phyloP scores from a whole-genome alignment of 768 basidiomycete genomes.

The Clathrus columnatus region DNA sequence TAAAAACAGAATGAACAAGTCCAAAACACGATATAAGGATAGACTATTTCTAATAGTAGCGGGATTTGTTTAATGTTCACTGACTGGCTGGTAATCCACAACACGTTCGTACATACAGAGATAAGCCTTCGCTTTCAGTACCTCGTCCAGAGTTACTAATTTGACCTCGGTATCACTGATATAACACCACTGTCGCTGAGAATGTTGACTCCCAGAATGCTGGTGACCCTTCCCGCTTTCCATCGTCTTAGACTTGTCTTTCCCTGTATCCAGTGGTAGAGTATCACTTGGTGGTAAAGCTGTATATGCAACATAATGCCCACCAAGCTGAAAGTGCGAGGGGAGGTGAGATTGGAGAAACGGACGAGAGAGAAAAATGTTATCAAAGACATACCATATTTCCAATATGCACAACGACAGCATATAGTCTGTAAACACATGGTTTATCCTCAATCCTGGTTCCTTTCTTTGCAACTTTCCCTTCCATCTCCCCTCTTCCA shows the following conservation, averaged over 20 bases:
- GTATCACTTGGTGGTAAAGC: constrained; percentile 44
- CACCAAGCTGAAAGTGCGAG: constrained; percentile 50
- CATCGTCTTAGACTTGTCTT: background rate
- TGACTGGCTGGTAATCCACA: no score
- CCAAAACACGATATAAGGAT: no score
- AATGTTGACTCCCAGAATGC: background rate
- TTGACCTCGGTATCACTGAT: constrained; percentile 87
- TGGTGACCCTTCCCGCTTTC: background rate
- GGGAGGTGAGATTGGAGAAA: constrained; percentile 1
- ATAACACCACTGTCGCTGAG: constrained; percentile 71
- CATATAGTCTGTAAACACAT: constrained; percentile 65
- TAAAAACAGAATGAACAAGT: no score
- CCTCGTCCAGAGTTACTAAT: constrained; percentile 75
- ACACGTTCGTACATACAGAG: constrained; percentile 87
- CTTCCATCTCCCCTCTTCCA: constrained; percentile 21
- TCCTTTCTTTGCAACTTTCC: constrained; percentile 12
- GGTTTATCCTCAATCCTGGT: constrained; percentile 20
- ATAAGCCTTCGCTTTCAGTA: constrained; percentile 85
- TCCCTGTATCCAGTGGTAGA: background rate
- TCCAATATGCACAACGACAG: constrained; percentile 80
- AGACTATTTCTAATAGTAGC: no score
- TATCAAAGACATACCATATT: constrained; percentile 57
- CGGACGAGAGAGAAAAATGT: background rate
- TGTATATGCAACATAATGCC: constrained; percentile 83
- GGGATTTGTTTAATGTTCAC: no score